A percentile compares a stretch with the other conserved stretches of the same genome.
Conservation (phyloP, 2,329 filamentous ascomycete genomes). For the Stagonosporopsis tanaceti region DNA sequence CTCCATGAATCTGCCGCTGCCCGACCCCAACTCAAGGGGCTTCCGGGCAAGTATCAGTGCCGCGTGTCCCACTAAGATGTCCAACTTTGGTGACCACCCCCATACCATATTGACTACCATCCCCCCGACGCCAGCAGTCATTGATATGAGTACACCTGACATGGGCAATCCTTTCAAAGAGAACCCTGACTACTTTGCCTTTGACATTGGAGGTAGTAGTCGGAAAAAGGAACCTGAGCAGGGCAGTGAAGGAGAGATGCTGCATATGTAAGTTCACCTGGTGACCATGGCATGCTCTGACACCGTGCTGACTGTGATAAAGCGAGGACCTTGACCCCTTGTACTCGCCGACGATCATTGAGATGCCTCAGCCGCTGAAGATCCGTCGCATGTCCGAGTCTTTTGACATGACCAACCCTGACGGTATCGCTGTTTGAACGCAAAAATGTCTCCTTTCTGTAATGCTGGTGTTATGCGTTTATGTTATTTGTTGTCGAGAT, state of each 20-base stretch:
- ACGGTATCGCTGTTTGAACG: constrained; percentile 10
- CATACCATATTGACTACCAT: constrained; percentile 49
- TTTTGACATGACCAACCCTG: constrained; percentile 26
- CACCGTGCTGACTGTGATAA: constrained; percentile 6
- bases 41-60: constrained; percentile 42
- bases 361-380: constrained; percentile 31
- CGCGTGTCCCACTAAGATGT: constrained; percentile 52
- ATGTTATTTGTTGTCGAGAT: background rate
- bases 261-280: constrained; percentile 36
- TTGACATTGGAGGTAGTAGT: constrained; percentile 30
- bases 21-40: constrained; percentile 43
- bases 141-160: constrained; percentile 23
- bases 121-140: constrained; percentile 50
- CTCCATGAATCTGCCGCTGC: constrained; percentile 17
- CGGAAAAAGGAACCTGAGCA: constrained; percentile 23
- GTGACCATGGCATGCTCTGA: background rate
- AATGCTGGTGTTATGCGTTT: background rate
- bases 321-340: constrained; percentile 44
- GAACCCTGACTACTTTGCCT: constrained; percentile 41
- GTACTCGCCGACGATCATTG: constrained; percentile 32
- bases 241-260: constrained; percentile 25
- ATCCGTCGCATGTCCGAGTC: constrained; percentile 33
- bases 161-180: constrained; percentile 51
- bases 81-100: constrained; percentile 39
- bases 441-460: background rate